Evolutionary conservation across 2,329 filamentous ascomycete genomes (phyloP), one percentile per base, ranked within the genome.

Genomic region (Raffaelea albimanens): DNA sequence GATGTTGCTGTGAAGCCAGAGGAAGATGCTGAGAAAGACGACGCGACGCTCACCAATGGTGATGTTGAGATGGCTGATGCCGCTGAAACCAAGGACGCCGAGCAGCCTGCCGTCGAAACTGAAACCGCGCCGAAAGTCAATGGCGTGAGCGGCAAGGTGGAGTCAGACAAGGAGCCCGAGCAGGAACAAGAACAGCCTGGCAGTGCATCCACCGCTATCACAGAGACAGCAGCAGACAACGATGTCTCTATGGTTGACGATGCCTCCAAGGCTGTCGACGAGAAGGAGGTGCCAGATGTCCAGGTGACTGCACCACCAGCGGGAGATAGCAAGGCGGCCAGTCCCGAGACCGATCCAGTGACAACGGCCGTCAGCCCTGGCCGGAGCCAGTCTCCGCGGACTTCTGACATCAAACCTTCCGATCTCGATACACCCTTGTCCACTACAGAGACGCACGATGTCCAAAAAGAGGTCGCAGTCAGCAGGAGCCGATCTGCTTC

Each of bases 341-440:
- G 60, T 38, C 64, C 69, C 0, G 69, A 70, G 41, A 70, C 67
- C 0, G 71, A 73, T 36, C 62, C 59, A 0, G 57, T 63, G 2
- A 73, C 70, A 2, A 69, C 67, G 23, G 62, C 63, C 2, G 63
- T 61, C 2, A 75, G 71, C 48, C 61, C 61, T n/a, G 65, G 66
- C 44, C 63, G 62, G 16, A 76, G 68, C 43, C 67, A 70, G 47
- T 73, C 73, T 0, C 71, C 72, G 2, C 66, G 61, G 5, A 71
- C 68, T 0, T 69, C 71, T 5, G 73, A 77, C 47, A 73, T 70
- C 0, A 76, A 73, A 41, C 69, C 68, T 1, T 73, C 71, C 0
- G 74, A 77, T 11, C 57, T 66, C 1, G 73, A 74, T 45, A 68
- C 66, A 34, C 29, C 46, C 2, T 59, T 64, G 5, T 66, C 67